These are phyloP conservation scores for Chlorella sp. DNA, from an alignment of 139 green algal species.

Conservation along the genomic window DNA sequence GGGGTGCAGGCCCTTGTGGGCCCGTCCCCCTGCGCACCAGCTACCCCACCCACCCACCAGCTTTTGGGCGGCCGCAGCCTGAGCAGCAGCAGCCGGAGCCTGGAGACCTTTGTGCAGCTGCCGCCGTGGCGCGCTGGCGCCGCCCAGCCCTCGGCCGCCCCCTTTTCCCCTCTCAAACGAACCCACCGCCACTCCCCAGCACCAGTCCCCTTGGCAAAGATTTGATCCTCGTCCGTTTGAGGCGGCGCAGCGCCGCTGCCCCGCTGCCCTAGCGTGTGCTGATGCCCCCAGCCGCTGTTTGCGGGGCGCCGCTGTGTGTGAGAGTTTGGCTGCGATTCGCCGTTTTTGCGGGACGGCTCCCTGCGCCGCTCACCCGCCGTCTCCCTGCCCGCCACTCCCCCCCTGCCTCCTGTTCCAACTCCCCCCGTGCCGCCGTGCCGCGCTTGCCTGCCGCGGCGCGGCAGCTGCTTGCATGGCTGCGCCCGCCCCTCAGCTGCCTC, in stretches of 20 bases:
- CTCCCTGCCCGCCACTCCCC: not conserved
- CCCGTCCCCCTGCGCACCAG: not conserved
- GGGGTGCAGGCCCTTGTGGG: too few species aligned
- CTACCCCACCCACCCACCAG: not conserved
- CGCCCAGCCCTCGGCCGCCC: not conserved
- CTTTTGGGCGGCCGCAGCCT: not conserved
- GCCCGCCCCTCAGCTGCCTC: too few species aligned
- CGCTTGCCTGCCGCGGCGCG: too few species aligned
- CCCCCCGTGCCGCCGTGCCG: too few species aligned
- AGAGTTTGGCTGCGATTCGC: conserved; percentile 11
- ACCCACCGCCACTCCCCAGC: not conserved
- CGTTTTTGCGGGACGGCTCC: conserved; percentile 1
- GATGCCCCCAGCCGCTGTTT: not conserved
- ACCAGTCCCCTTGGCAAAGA: not conserved
- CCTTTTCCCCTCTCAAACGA: not conserved
- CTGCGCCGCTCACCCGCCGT: conserved; percentile 17
- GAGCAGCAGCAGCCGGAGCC: not conserved
- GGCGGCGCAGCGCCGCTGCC: conserved; percentile 20
- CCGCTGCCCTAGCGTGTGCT: not conserved
- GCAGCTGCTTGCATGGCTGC: too few species aligned
- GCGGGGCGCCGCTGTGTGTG: conserved; percentile 17
- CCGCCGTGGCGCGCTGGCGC: not conserved
- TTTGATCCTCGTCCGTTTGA: not conserved
- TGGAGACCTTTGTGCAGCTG: not conserved
- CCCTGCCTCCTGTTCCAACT: too few species aligned